Percentiles rank a stretch among this genome's conserved stretches.
Conservation (phyloP, 2,329 filamentous ascomycete species). For the Colletotrichum eremochloae region DNA sequence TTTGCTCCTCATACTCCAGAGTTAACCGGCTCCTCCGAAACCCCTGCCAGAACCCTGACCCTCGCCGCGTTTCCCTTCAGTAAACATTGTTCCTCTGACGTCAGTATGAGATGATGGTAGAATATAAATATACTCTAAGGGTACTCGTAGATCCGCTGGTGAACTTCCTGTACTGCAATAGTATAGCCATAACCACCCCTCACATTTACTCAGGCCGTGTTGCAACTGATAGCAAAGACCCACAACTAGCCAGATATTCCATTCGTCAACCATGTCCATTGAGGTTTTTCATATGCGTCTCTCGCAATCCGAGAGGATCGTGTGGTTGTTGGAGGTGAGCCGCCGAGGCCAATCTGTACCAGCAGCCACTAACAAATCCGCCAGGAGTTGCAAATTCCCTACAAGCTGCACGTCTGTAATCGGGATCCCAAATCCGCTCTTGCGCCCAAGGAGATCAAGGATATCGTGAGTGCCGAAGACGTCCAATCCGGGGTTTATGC, state of each 20-base stretch:
- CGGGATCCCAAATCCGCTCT: constrained; percentile 33
- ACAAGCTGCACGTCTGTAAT: constrained; percentile 36
- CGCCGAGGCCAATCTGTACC: background rate
- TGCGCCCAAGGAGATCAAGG: constrained; percentile 33
- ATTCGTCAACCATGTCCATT: constrained; percentile 35
- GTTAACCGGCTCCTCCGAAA: constrained; percentile 17
- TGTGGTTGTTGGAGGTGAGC: constrained; percentile 42
- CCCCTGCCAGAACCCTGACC: constrained; percentile 6
- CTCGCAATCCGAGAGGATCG: constrained; percentile 43
- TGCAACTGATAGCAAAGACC: background rate
- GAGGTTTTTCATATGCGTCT: constrained; percentile 42
- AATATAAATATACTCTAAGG: background rate
- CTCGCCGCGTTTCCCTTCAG: background rate
- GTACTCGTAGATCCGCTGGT: background rate
- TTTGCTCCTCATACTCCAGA: constrained; percentile 16
- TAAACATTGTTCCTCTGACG: constrained; percentile 31
- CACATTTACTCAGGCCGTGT: no score
- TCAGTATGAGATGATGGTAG: constrained; percentile 27
- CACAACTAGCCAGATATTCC: background rate
- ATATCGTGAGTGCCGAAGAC: constrained; percentile 17
- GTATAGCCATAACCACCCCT: background rate
- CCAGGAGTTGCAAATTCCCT: constrained; percentile 39
- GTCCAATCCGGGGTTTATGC: background rate
- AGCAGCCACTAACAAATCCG: background rate
- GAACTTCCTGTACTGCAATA: constrained; percentile 4